Evolutionary conservation across 805 yeast species (phyloP), one percentile per base, ranked within the genome.

Genomic region (Zygosaccharomyces siamensis): DNA sequence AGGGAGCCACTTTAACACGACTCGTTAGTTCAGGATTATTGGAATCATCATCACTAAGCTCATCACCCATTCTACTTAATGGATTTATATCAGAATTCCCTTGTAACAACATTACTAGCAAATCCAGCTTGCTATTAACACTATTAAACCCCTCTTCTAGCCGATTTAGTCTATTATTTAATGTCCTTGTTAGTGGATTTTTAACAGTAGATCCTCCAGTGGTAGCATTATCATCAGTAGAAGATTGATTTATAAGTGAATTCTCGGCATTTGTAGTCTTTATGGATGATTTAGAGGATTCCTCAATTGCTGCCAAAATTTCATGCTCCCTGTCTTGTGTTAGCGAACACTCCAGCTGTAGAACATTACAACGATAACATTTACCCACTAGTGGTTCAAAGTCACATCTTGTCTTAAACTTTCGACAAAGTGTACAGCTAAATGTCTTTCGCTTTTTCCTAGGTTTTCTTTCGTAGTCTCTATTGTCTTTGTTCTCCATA

Each of bases 321-420:
- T 67, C 66, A 5, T 58, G 58, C 12, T 54, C 58, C 37, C 61
- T 56, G 48, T 62, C 69, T 18, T 51, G 52, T 2, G 77, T 67
- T 37, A 79, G 56, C 0, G 82, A 76, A 52, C 86, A 80, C 0
- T 68, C 71, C 7, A 78, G 56, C 38, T 73, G 62, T 35, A 80
- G 56, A 26, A 78, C 70, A 38, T 63, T 66, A 53, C 86, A 80
- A 26, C 84, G 67, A 48, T 76, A 77, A 54, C 85, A 80, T 52
- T 72, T 72, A 4, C 70, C 72, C 10, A 61, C 58, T 2, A 64
- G 56, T 0, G 72, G 70, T 37, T 75, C 77, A 53, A 71, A 73
- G 49, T 76, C 81, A 60, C 86, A 80, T 49, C 83, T 70, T 1
- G 84, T 80, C 58, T 80, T 80, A 50, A 78, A 69, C 57, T 72